Base-by-base conservation (phyloP, 169 alveolate species). In the Plasmodium billcollinsi region DNA sequence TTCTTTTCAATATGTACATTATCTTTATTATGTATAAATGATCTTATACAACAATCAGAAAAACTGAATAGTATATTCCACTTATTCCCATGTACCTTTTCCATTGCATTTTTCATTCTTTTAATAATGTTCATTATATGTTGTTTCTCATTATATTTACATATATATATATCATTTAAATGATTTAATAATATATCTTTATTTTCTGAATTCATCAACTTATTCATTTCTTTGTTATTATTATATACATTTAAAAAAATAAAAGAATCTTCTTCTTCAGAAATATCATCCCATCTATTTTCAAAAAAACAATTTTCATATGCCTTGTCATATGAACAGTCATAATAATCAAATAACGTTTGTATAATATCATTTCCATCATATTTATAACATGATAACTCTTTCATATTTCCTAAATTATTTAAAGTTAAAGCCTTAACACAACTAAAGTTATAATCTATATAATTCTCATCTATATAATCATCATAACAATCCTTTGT, bases 11-110 rank as follows among this genome's bases (percentile, higher is more conserved):
- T 21, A 12, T 61, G 26, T 1, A 83, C 2, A 2, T 83, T 45
- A 83, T 83, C 85, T 33, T 67, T 73, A 49, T 70, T 24, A 12
- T 21, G 18, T 70, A 45, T n/a, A 50, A 21, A 70, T 0, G 91
- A 54, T 18, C 50, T 83, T n/a, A 83, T 56, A 72, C 59, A 67
- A 71, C 70, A 83, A 39, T 83, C 74, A 2, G 69, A 61, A 2
- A 67, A 69, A 8, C 65, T 29, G 7, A 83, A 21, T 21, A 83
- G 58, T 14, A 83, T 69, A 39, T 83, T 83, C 91, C 91, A 83
- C 26, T 67, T 83, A 8, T 33, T 83, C 3, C 71, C 71, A 26
- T 83, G 66, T 7, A 56, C 65, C 2, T 69, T 14, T 45, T 47
- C 91, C 73, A 83, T 83, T 26, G 24, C 26, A 14, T 33, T 29